A percentile compares a stretch with the other conserved stretches of the same genome.
phyloP scores from a whole-genome alignment of 345 rosid species.

The Boechera retrofracta region DNA sequence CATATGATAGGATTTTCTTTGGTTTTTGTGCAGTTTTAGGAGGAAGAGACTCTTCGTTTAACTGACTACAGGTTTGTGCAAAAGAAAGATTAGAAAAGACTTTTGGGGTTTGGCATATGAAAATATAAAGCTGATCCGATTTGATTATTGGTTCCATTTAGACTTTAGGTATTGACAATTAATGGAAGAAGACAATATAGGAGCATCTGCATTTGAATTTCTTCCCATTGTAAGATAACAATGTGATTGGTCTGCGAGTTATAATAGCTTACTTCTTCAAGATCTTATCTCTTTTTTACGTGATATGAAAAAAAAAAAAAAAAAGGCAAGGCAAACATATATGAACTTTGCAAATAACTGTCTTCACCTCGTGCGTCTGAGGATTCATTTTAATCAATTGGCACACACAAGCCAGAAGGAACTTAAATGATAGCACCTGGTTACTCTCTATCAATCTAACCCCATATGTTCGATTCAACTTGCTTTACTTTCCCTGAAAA shows the following conservation, averaged over 20 bases:
- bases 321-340: too few species aligned
- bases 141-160: constrained; percentile 27
- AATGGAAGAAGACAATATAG: constrained; percentile 20
- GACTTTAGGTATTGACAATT: constrained; percentile 31
- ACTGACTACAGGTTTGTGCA: constrained; percentile 40
- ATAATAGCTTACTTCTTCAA: constrained; percentile 7
- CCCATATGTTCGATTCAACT: too few species aligned
- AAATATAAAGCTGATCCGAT: constrained; percentile 38
- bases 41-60: constrained; percentile 31
- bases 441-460: too few species aligned
- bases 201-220: constrained; percentile 21
- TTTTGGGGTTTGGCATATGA: constrained; percentile 27
- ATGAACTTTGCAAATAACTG: too few species aligned
- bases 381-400: too few species aligned
- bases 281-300: too few species aligned
- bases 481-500: too few species aligned
- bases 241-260: constrained; percentile 3
- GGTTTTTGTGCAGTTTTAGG: constrained; percentile 39
- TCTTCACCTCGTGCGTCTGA: too few species aligned
- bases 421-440: too few species aligned
- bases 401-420: too few species aligned
- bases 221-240: constrained; percentile 27
- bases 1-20: constrained; percentile 39
- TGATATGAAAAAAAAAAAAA: too few species aligned
- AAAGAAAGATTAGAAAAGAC: constrained; percentile 24